These are phyloP conservation scores for Trichoderma aggressivum DNA, from an alignment of 2,329 filamentous ascomycete species.

Conservation along the genomic window DNA sequence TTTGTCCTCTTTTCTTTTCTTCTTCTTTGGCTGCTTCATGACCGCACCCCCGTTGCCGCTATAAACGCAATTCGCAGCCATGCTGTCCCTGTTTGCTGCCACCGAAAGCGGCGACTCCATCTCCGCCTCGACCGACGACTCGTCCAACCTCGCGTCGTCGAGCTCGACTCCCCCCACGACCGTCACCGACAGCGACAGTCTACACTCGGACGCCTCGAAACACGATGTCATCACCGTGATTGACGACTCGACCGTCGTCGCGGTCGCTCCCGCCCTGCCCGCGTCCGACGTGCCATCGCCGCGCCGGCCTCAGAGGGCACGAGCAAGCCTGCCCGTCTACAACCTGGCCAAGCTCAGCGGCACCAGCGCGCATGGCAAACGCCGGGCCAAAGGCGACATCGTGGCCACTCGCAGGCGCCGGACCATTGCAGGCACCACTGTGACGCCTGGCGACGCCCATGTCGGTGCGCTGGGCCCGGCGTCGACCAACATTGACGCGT, in stretches of 20 bases:
- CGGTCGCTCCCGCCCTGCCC: neutral
- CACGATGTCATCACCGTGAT: conserved; percentile 37
- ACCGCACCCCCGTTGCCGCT: neutral
- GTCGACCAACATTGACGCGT: conserved; percentile 41
- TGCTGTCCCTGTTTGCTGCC: conserved; percentile 32
- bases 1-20: too few relatives aligned
- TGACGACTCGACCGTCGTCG: conserved; percentile 26
- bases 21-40: conserved; percentile 4
- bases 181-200: conserved; percentile 59
- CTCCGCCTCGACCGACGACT: conserved; percentile 37
- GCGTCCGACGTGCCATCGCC: conserved; percentile 27
- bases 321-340: conserved; percentile 59
- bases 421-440: conserved; percentile 43
- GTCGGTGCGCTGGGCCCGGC: conserved; percentile 22
- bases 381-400: conserved; percentile 49
- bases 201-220: conserved; percentile 45
- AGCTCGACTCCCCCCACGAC: conserved; percentile 66
- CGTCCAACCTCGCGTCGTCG: conserved; percentile 52
- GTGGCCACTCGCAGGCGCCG: conserved; percentile 44
- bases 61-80: neutral
- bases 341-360: conserved; percentile 63
- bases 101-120: conserved; percentile 32
- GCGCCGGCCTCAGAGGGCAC: conserved; percentile 52
- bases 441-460: conserved; percentile 28
- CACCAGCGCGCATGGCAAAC: conserved; percentile 58